phyloP scores from a whole-genome alignment of 495 filamentous ascomycete species.

The Oleoguttula mirabilis region DNA sequence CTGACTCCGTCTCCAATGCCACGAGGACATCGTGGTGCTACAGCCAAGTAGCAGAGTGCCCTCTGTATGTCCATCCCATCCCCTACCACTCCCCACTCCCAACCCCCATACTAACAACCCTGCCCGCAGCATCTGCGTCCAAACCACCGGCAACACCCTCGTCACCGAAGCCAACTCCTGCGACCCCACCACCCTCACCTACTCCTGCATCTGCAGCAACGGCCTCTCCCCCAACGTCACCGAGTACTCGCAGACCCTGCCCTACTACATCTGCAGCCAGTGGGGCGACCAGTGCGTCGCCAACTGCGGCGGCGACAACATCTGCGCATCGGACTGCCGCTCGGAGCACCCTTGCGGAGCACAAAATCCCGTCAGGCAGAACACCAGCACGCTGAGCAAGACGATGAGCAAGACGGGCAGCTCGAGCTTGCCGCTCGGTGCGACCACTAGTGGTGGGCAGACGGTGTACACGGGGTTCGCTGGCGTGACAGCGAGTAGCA shows the following conservation, averaged over 20 bases:
- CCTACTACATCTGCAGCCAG: conserved; percentile 70
- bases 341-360: conserved; percentile 71
- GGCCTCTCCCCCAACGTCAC: conserved; percentile 58
- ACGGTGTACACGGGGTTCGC: conserved; percentile 10
- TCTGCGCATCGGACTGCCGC: conserved; percentile 54
- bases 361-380: conserved; percentile 19
- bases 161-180: conserved; percentile 51
- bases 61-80: conserved; percentile 17
- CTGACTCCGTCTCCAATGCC: conserved; percentile 37
- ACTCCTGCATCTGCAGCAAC: conserved; percentile 65
- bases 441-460: conserved; percentile 1
- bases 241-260: conserved; percentile 75
- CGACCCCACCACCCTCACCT: conserved; percentile 51
- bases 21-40: conserved; percentile 19
- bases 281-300: conserved; percentile 58
- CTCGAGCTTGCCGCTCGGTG: neutral
- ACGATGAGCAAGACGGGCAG: conserved; percentile 1
- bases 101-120: conserved; percentile 1
- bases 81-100: conserved; percentile 1
- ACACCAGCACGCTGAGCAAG: conserved; percentile 6
- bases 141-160: conserved; percentile 43
- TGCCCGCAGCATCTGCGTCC: conserved; percentile 61
- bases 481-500: neutral
- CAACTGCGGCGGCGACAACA: conserved; percentile 45
- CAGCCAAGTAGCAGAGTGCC: conserved; percentile 14